Evolutionary conservation across 2,329 filamentous ascomycete species (phyloP).

Genomic region (Ceratocystis destructans): DNA sequence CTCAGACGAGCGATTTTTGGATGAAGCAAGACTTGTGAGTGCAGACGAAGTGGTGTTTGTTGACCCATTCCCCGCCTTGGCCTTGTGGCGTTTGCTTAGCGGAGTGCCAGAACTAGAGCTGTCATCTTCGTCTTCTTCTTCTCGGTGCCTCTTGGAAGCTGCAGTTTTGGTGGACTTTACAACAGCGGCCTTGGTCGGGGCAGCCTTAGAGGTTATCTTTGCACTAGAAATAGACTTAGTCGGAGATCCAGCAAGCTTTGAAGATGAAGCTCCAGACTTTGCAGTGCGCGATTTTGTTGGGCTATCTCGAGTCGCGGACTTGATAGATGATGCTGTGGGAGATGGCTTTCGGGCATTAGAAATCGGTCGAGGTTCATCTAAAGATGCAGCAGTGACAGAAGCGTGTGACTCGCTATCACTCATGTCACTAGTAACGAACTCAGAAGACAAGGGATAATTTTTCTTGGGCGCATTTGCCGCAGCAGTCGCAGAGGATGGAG

Average conservation of each 20-base stretch:
- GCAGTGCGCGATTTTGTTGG: constrained; percentile 7
- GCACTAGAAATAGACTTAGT: not conserved
- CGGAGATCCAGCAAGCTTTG: not conserved
- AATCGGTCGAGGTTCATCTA: constrained; percentile 8
- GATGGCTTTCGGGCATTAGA: constrained; percentile 14
- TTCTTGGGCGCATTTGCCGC: constrained; percentile 24
- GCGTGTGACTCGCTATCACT: constrained; percentile 41
- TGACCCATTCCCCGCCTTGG: constrained; percentile 27
- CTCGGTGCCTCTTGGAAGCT: constrained; percentile 38
- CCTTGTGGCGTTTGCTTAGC: constrained; percentile 44
- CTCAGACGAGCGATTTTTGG: constrained; percentile 2
- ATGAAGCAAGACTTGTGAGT: not conserved
- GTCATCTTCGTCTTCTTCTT: constrained; percentile 36
- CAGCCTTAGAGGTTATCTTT: constrained; percentile 24
- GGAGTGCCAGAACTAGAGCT: constrained; percentile 48
- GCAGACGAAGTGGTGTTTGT: not conserved
- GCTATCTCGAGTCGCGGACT: constrained; percentile 11
- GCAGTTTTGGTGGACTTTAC: constrained; percentile 21
- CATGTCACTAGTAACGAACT: constrained; percentile 41
- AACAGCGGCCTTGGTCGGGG: constrained; percentile 6
- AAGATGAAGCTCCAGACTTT: not conserved
- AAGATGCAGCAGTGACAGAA: constrained; percentile 8
- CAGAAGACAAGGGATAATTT: constrained; percentile 39
- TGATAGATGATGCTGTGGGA: not conserved
- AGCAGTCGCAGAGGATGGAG: constrained; percentile 1